Base-by-base conservation (phyloP, 306 rosid genomes). In the Neltuma alba region DNA sequence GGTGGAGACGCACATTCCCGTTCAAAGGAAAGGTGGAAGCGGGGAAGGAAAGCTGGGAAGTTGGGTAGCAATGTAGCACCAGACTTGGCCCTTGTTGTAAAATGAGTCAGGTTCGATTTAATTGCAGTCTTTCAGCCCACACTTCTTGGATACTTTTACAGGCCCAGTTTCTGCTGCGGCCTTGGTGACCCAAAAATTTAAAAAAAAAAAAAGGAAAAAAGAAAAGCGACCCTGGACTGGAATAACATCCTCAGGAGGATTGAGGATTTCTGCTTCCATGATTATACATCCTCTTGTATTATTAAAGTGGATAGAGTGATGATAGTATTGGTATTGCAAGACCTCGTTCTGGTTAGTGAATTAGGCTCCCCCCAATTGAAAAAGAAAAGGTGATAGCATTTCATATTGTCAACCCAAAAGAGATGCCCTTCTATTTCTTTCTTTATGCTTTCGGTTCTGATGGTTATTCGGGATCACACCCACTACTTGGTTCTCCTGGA, bases 401-500 rank as follows among this genome's bases (percentile, higher is more conserved):
- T 27, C 50, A 16, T 18, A 2, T 60, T 30, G 72, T 40, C 21
- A 68, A 23, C 50, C 25, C 40, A 44, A 58, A 47, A 33, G 72
- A 64, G 42, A 64, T 13, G 50, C 54, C 45, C 34, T 66, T 20
- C 36, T 64, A 8, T 38, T 34, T 18, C 31, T 41, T 21, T 40
- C 20, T 10, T 68, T 6, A 11, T 68, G 74, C 70, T 57, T 69
- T 28, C 42, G 15, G 5, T 30, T 28, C 50, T 16, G 27, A 68
- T 68, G 66, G 55, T 34, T 7, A 14, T 25, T 66, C 47, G n/a
- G 82, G 72, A 69, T 69, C 57, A 25, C 55, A 41, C 36, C 31
- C 74, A 27, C 74, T 69, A 27, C 74, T 69, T 25, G 42, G 55
- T 41, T 69, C 74, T 41, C 37, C 36, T 55, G 74, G 74, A 69